Base-by-base conservation (phyloP, 1,284 basidiomycete species). In the Malassezia sympodialis region DNA sequence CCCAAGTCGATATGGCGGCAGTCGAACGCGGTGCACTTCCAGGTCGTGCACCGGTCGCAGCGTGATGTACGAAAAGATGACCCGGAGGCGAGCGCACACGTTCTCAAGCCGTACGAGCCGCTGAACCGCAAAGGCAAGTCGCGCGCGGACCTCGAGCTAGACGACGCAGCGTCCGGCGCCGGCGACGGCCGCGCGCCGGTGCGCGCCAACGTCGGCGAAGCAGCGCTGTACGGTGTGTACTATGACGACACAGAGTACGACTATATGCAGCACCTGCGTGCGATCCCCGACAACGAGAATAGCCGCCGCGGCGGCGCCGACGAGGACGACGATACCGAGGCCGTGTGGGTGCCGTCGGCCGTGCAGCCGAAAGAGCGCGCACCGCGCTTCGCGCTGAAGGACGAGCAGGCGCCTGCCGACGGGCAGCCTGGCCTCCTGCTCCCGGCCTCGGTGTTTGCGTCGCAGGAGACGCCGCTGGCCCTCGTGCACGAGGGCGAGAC, bases 181-280 rank as follows among this genome's bases (percentile, higher is more conserved):
- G 34, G 23, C n/a, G 24, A 10, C 23, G 54, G 62, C 40, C 54
- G 44, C 24, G 56, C 58, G 54, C 55, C 56, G 43, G 45, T 60
- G 35, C 52, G 66, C 2, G 21, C 17, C 42, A 79, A 80, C 50
- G 76, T 80, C 58, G 94, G 91, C 53, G 88, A 98, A 78, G 94
- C 94, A 0, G 80, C 88, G 4, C 74, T 83, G 23, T 94, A 96
- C 75, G 93, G 90, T 10, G 79, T 99, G 69, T 90, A 90, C 77
- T 98, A 83, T 78, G 91, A 98, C 77, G 93, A 99, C 72, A 88
- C 88, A n/a, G 82, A 88, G 53, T 99, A 99, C 78, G 88, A 99
- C 76, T 99, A 99, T 79, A 93, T 96, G 88, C 86, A 93, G 76
- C 94, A 99, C 77, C 80, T 99, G 26, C 62, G 70, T 8, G 58